Conservation (phyloP, 1,284 basidiomycete species). For the Boletus hoseneyae region DNA sequence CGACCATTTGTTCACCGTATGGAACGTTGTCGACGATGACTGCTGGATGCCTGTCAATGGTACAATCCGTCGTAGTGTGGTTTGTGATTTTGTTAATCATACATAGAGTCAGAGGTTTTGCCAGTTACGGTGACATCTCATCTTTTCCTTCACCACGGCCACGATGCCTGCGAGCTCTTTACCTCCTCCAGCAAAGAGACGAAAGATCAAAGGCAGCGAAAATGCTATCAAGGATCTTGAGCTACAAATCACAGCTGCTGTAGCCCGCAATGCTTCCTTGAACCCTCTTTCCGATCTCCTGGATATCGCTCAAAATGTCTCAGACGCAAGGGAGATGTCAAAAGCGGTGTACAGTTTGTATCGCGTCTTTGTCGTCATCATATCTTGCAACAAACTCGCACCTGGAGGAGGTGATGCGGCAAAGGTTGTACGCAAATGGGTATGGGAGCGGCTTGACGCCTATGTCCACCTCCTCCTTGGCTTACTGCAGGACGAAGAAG, state of each 20-base stretch:
- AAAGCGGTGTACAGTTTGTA: constrained; percentile 83
- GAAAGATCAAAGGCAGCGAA: constrained; percentile 40
- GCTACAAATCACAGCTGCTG: constrained; percentile 46
- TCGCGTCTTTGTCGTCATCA: constrained; percentile 69
- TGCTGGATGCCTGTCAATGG: too few species aligned
- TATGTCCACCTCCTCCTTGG: constrained; percentile 69
- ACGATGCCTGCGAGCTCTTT: constrained; percentile 44
- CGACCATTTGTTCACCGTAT: too few species aligned
- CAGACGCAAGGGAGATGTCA: constrained; percentile 56
- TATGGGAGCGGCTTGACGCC: constrained; percentile 64
- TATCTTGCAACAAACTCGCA: constrained; percentile 57
- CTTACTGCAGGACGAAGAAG: constrained; percentile 72
- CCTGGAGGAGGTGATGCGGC: constrained; percentile 48
- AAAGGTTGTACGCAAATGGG: constrained; percentile 71
- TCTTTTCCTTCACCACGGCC: neutral
- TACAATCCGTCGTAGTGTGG: neutral
- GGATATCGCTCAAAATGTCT: constrained; percentile 44
- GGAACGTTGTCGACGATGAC: too few species aligned
- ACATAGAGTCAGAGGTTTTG: constrained; percentile 6
- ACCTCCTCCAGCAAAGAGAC: constrained; percentile 54
- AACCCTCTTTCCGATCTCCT: constrained; percentile 81
- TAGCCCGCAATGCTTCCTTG: constrained; percentile 57
- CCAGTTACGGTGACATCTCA: constrained; percentile 6
- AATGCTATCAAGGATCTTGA: constrained; percentile 48
- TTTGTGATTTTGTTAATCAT: too few species aligned